These are phyloP conservation scores for Adansonia grandidieri DNA, from an alignment of 441 rosid genomes.

Conservation along the genomic window DNA sequence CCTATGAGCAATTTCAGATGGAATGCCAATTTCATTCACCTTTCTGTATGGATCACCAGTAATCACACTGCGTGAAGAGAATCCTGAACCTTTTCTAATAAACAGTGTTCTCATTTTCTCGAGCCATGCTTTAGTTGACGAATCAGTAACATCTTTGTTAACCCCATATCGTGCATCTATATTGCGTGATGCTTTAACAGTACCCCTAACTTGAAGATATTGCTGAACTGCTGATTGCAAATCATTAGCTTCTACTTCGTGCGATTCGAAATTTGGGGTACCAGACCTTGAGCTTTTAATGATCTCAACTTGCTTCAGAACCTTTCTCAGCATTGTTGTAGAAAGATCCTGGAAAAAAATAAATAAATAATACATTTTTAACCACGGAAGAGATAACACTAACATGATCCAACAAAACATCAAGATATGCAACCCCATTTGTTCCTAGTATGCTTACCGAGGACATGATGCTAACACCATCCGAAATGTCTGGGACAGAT, in stretches of 20 bases:
- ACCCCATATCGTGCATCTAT: constrained; percentile 65
- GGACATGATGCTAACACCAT: constrained; percentile 86
- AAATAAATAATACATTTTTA: not conserved
- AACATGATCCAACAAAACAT: constrained; percentile 26
- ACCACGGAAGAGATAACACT: constrained; percentile 17
- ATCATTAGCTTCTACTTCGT: constrained; percentile 73
- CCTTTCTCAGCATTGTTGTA: constrained; percentile 69
- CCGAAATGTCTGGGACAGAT: constrained; percentile 87
- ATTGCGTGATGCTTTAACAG: constrained; percentile 67
- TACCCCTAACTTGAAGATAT: constrained; percentile 83
- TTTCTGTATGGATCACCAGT: constrained; percentile 86
- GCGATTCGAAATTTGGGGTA: constrained; percentile 81
- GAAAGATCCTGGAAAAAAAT: constrained; percentile 72
- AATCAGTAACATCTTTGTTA: constrained; percentile 52
- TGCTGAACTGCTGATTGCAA: constrained; percentile 72
- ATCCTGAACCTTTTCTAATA: constrained; percentile 93
- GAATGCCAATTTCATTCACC: constrained; percentile 87
- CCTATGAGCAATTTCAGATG: constrained; percentile 79
- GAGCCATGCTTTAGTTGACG: constrained; percentile 88
- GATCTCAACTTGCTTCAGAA: constrained; percentile 68
- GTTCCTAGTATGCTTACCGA: constrained; percentile 57
- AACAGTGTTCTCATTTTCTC: constrained; percentile 89
- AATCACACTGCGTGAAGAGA: constrained; percentile 94
- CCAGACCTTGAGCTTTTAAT: constrained; percentile 81
- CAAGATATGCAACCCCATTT: constrained; percentile 25